Evolutionary conservation across 1,284 basidiomycete species (phyloP).

Genomic region (Porodaedalea pini): DNA sequence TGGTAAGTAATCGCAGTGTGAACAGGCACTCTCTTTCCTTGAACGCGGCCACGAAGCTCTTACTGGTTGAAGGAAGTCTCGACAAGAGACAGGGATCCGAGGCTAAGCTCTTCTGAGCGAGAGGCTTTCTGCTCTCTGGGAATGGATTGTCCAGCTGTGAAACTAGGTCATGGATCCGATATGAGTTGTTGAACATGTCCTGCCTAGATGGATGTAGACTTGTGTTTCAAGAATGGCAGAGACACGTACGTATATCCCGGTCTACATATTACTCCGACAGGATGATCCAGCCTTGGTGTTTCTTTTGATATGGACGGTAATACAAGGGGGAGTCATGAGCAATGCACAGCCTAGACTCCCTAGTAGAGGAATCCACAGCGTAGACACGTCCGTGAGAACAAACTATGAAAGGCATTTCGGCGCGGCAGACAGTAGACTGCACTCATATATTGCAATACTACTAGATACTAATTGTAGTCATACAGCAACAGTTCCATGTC

Average conservation of each 20-base stretch:
- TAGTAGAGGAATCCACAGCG: too few relatives aligned
- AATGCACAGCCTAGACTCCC: too few relatives aligned
- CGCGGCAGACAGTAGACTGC: too few relatives aligned
- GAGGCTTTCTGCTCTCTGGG: not conserved
- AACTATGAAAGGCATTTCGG: too few relatives aligned
- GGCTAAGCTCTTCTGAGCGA: conserved; percentile 33
- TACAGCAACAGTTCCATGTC: too few relatives aligned
- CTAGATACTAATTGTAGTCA: too few relatives aligned
- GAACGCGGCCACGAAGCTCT: too few relatives aligned
- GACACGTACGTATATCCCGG: not conserved
- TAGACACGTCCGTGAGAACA: too few relatives aligned
- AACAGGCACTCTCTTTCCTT: too few relatives aligned
- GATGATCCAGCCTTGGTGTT: not conserved
- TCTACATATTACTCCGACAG: conserved; percentile 6
- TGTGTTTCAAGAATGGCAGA: not conserved
- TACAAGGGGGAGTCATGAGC: not conserved
- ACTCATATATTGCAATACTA: too few relatives aligned
- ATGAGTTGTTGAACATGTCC: conserved; percentile 18
- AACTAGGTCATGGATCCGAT: conserved; percentile 5
- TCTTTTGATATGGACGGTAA: not conserved
- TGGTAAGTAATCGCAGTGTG: conserved; percentile 28
- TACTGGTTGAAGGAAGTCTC: conserved; percentile 63
- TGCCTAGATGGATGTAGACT: not conserved
- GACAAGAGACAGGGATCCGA: conserved; percentile 60
- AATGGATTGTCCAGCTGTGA: conserved; percentile 3